Evolutionary conservation across 2,329 filamentous ascomycete species (phyloP), one percentile per base, ranked within the genome.

Genomic region (Fusarium napiforme): DNA sequence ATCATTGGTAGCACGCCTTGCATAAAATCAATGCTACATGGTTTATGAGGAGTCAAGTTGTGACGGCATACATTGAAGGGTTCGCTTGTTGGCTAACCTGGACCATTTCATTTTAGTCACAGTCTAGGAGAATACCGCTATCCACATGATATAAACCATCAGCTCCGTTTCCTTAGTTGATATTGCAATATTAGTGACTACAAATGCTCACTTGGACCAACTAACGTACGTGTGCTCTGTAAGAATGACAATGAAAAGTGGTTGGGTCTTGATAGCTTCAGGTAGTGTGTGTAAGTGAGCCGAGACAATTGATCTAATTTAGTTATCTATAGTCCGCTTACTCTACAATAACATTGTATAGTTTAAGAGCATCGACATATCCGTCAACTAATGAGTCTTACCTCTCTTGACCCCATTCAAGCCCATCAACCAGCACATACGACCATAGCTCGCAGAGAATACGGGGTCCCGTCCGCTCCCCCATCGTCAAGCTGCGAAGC

Each of bases 361-460:
- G 19, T 18, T 37, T 9, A 5, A 28, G 23, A 39, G 19, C 23
- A n/a, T n/a, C 14, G 11, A 55, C 5, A 21, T 12, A 40, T 55
- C 19, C n/a, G 37, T 40, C 34, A 40, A 14, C 19, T 16, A 14
- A 40, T 19, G 26, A 28, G 3, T 39, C 14, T 55, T 15, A 14
- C 23, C 15, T 28, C 19, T 28, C 23, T 55, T 55, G 10, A n/a
- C 2, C 23, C 9, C 7, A 55, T n/a, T 34, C 50, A 55, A 40
- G 19, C 50, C 23, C 19, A 4, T n/a, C 10, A 4, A 40, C 23
- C 14, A 18, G 32, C 34, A 55, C 50, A 40, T 55, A 55, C 50
- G 34, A 55, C 50, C 50, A 55, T 40, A 55, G 50, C 50, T 55
- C 50, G 50, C 34, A 55, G 50, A 55, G 36, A 55, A 55, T 55